Evolutionary conservation across 441 rosid species (phyloP), one percentile per base, ranked within the genome.

Genomic region (Francoa sonchifolia): DNA sequence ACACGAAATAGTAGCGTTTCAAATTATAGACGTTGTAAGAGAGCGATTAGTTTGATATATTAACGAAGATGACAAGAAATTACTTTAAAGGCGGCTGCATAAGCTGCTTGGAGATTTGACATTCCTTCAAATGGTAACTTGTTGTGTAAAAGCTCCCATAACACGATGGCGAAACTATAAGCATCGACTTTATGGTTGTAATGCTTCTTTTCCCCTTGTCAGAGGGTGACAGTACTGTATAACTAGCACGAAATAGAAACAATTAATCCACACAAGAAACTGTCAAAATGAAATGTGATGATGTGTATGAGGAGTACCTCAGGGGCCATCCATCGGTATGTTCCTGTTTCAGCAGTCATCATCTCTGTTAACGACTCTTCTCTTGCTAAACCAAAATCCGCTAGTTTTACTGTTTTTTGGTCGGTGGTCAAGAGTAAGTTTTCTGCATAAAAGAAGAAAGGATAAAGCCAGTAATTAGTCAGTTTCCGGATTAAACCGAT

Each of bases 321-420:
- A 0, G 83, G 79, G 8, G 82, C 78, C 82, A 74, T 74, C 82
- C 82, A 74, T 8, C 79, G 57, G 54, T 76, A 76, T 31, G 83
- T 76, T 54, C 83, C 83, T 0, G 83, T 76, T 61, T 76, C 83
- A 42, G 83, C 79, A 0, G 83, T 76, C 83, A 76, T 76, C 79
- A 76, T 76, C 58, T 76, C 83, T 8, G 83, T 76, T 15, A 76
- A 45, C 17, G 83, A 72, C 55, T 76, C 83, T 65, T 76, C 83
- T 63, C 83, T 69, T 16, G 83, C 83, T 49, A 76, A 63, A 37
- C 79, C 83, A 42, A 76, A 76, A 55, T 76, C 83, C 8, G 83
- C 79, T 23, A 76, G 70, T 58, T 76, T 76, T 13, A 72, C 63
- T 34, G 79, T 76, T 59, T 55, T 60, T 37, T 62, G 73, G 60